Evolutionary conservation across 345 rosid genomes (phyloP), one percentile per base, ranked within the genome.

Genomic region (Syzygium jambos): DNA sequence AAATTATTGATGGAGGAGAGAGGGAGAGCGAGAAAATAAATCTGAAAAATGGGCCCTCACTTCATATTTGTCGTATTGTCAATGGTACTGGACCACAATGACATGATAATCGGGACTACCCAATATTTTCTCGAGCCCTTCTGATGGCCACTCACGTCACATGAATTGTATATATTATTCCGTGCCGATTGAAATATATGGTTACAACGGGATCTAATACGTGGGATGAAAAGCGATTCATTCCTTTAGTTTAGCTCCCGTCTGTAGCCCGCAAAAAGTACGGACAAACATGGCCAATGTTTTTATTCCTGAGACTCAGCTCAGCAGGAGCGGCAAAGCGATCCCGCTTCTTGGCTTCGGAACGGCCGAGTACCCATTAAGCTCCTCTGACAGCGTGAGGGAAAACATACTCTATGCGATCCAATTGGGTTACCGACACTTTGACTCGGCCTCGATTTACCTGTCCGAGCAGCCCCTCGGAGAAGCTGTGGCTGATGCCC

Each of bases 261-360:
- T 2, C 78, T 38, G 6, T 2, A 8, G 30, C 78, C 30, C 41
- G 73, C 46, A 63, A 29, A 63, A 63, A 29, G 77, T 1, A 68
- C 78, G 12, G 63, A 57, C 63, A 25, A 57, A 27, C 63, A 57
- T 57, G 63, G 29, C 63, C 63, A 25, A 57, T 25, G 63, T 57
- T 57, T 23, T 10, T 10, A 51, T 82, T 82, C 34, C 53, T 12
- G 17, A 13, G 25, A 25, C 85, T 25, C 52, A 43, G 9, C 53
- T 22, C 85, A 43, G 17, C 54, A 11, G 52, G 19, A 52, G 43
- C 21, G 85, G 29, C 16, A 82, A 82, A 52, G 52, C 85, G 43
- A 87, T 90, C 27, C 90, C 92, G 38, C 78, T 87, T 9, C 13
- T 90, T 13, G 91, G 91, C 5, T 87, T 87, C 25, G 92, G 91